Percentiles rank a stretch among this genome's conserved stretches.
These are phyloP conservation scores for Acrocalymma vagum DNA, from an alignment of 2,329 filamentous ascomycete species.

Conservation along the genomic window DNA sequence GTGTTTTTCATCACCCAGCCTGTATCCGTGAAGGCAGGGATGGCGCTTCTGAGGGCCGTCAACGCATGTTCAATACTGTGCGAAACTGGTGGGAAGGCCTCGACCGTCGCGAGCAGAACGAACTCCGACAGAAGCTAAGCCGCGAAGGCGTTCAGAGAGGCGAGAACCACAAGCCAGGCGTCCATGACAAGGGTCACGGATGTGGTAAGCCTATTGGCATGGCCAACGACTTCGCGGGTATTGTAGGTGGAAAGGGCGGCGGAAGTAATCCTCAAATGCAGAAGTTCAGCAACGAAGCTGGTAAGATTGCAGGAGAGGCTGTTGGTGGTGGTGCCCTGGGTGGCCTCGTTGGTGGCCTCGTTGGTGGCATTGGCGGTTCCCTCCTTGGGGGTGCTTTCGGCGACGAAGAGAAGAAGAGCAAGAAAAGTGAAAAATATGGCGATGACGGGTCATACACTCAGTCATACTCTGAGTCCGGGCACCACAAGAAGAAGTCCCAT, in stretches of 20 bases:
- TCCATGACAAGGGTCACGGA: constrained; percentile 84
- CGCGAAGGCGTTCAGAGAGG: constrained; percentile 79
- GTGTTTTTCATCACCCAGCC: constrained; percentile 89
- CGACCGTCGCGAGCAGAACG: constrained; percentile 67
- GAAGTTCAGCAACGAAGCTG: constrained; percentile 49
- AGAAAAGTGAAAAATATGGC: constrained; percentile 62
- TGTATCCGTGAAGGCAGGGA: constrained; percentile 75
- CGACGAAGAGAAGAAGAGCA: constrained; percentile 62
- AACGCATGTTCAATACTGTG: constrained; percentile 80
- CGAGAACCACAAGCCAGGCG: constrained; percentile 86
- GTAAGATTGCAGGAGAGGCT: constrained; percentile 65
- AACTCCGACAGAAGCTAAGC: constrained; percentile 77
- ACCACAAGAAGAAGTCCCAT: constrained; percentile 47
- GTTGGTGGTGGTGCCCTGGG: constrained; percentile 72
- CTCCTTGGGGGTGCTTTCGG: constrained; percentile 70
- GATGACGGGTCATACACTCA: constrained; percentile 70
- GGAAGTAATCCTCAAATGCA: constrained; percentile 37
- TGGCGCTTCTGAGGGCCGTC: constrained; percentile 75
- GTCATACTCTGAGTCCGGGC: constrained; percentile 69
- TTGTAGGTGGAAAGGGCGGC: constrained; percentile 53
- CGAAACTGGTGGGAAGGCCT: constrained; percentile 83
- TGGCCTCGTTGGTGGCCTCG: constrained; percentile 74
- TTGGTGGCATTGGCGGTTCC: constrained; percentile 65
- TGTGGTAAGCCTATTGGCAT: constrained; percentile 83
- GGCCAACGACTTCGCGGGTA: constrained; percentile 63